phyloP scores from a whole-genome alignment of 140 eudicot species.

The Ambrosia hybrid region DNA sequence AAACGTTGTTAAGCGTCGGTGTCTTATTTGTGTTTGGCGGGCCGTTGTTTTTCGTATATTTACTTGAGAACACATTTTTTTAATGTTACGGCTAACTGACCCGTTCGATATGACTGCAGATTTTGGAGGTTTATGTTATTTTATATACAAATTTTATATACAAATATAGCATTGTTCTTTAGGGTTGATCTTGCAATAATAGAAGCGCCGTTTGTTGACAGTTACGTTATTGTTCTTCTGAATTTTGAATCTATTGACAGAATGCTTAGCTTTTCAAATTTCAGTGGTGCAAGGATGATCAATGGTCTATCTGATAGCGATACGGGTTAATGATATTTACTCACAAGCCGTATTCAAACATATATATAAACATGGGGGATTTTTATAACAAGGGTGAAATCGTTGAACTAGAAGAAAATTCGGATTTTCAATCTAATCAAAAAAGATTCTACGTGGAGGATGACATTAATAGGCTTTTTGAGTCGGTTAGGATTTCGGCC shows the following conservation, averaged over 20 bases:
- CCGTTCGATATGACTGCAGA: neutral
- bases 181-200: neutral
- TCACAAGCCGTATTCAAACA: neutral
- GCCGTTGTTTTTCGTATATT: neutral
- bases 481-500: conserved; percentile 57
- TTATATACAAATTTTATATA: neutral
- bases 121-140: neutral
- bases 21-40: neutral
- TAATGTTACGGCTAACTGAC: neutral
- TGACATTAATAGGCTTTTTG: conserved; percentile 76
- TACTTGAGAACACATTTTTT: neutral
- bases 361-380: conserved; percentile 39
- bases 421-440: conserved; percentile 29
- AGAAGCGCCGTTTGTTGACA: neutral
- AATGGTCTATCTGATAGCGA: conserved; percentile 1
- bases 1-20: neutral
- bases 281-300: conserved; percentile 21
- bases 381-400: conserved; percentile 51
- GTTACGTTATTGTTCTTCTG: neutral
- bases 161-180: neutral
- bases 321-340: neutral
- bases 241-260: conserved; percentile 17
- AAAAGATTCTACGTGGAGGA: conserved; percentile 56
- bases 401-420: conserved; percentile 50
- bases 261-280: neutral